Base-by-base conservation (phyloP, 495 filamentous ascomycete species). In the Tuber calosporum region DNA sequence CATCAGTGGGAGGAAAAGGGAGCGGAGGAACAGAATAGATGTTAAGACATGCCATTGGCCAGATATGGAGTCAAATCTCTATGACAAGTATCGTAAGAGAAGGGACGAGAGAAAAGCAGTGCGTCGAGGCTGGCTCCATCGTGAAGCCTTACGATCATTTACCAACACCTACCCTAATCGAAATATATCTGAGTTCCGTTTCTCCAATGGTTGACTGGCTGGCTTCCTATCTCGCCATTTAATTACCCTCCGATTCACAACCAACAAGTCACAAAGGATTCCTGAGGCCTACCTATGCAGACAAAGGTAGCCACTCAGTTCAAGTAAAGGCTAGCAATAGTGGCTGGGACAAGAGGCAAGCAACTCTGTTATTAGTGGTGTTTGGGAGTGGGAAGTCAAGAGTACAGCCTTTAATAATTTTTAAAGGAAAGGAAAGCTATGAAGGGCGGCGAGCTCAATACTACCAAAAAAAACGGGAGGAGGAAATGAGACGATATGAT, bases 261-360 rank as follows among this genome's bases (percentile, higher is more conserved):
- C 74, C 1, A 75, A 75, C 4, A 74, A 71, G 40, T 71, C 48
- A 26, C 68, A 74, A 68, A 67, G 67, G 30, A 37, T 72, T 68
- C 30, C 34, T 2, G 53, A 68, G 15, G 37, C 22, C 4, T 7
- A 68, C 48, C 0, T 42, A 72, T 68, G 37, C 71, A 0, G 13
- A 67, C 7, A 72, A 68, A 3, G 66, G 30, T 19, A 72, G 71
- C 30, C 37, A 72, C 20, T 19, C 71, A 6, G 34, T 68, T 13
- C 41, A 68, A 45, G 53, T 68, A 4, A 68, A 72, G 19, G 62
- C 62, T 2, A 38, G n/a, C 3, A 53, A 34, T 39, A 72, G 26
- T 43, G 53, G 66, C 8, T 72, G 13, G 48, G 71, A 67, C 41
- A 72, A 68, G 39, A 20, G 69, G 68, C 42, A 75, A 38, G 70